A percentile compares a stretch with the other conserved stretches of the same genome.
phyloP scores from a whole-genome alignment of 2,329 filamentous ascomycete genomes.

The Rhynchosporium agropyri region DNA sequence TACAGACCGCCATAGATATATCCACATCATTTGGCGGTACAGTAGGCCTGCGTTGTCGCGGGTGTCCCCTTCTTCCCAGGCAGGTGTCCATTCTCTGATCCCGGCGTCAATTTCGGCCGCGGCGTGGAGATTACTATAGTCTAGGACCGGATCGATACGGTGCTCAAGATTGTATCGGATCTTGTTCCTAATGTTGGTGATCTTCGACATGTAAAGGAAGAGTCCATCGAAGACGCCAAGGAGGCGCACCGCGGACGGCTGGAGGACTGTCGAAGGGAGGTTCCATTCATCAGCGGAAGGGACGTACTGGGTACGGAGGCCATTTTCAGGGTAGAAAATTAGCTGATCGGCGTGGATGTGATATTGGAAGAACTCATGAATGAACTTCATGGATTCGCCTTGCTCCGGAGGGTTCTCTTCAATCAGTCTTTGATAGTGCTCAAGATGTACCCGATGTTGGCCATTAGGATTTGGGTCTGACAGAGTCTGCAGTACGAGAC shows the following conservation, averaged over 20 bases:
- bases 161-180: slow-evolving; percentile 69
- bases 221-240: slow-evolving; percentile 82
- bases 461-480: slow-evolving; percentile 61
- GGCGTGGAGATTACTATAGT: slow-evolving; percentile 71
- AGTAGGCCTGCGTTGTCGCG: slow-evolving; percentile 59
- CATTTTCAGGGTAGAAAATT: slow-evolving; percentile 49
- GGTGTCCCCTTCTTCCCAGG: slow-evolving; percentile 59
- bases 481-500: slow-evolving; percentile 59
- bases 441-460: slow-evolving; percentile 78
- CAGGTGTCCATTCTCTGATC: slow-evolving; percentile 74
- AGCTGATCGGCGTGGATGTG: slow-evolving; percentile 70
- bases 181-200: slow-evolving; percentile 74
- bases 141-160: slow-evolving; percentile 67
- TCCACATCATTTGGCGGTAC: slow-evolving; percentile 68
- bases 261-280: slow-evolving; percentile 33
- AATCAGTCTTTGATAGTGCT: slow-evolving; percentile 75
- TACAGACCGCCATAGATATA: slow-evolving; percentile 64
- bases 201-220: slow-evolving; percentile 76
- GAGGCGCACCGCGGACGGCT: slow-evolving; percentile 50
- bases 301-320: slow-evolving; percentile 39
- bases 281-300: slow-evolving; percentile 35
- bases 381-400: slow-evolving; percentile 71
- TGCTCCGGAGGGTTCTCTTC: slow-evolving; percentile 61
- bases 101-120: slow-evolving; percentile 76
- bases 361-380: slow-evolving; percentile 81